Evolutionary conservation across 2,329 filamentous ascomycete genomes (phyloP).

Genomic region (Xylariaceae sp.): DNA sequence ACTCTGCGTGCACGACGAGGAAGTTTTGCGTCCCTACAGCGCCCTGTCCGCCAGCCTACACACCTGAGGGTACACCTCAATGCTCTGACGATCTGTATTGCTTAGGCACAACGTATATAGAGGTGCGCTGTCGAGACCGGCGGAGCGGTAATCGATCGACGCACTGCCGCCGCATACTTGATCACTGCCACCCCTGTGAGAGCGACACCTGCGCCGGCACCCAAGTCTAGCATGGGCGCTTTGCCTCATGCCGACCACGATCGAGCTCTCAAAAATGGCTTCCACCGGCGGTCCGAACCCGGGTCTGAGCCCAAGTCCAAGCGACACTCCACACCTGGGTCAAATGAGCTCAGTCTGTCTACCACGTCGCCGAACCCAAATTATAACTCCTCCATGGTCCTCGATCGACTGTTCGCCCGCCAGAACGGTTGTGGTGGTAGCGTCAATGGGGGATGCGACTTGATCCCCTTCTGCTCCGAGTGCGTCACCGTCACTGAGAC

Average conservation of each 20-base stretch:
- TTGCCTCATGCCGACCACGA: no score
- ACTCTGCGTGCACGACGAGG: background rate
- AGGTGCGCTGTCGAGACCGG: constrained; percentile 1
- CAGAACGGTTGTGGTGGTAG: constrained; percentile 4
- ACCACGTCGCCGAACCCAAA: no score
- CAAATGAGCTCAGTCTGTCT: no score
- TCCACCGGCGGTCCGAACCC: background rate
- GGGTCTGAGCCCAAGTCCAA: background rate
- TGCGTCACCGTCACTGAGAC: background rate
- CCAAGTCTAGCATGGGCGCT: background rate
- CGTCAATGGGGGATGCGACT: constrained; percentile 3
- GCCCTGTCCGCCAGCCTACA: constrained; percentile 1
- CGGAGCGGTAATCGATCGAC: background rate
- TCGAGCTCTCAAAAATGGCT: no score
- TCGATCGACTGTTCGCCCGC: constrained; percentile 1
- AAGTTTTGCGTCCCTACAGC: background rate
- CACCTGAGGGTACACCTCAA: background rate
- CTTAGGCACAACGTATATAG: background rate
- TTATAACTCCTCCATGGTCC: background rate
- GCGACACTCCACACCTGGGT: no score
- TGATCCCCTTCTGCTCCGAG: constrained; percentile 1
- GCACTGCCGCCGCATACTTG: constrained; percentile 1
- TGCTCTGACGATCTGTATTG: background rate
- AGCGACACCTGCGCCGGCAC: background rate
- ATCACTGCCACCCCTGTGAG: background rate